Base-by-base conservation (phyloP, 2,329 filamentous ascomycete genomes). In the Scleromitrula shiraiana region DNA sequence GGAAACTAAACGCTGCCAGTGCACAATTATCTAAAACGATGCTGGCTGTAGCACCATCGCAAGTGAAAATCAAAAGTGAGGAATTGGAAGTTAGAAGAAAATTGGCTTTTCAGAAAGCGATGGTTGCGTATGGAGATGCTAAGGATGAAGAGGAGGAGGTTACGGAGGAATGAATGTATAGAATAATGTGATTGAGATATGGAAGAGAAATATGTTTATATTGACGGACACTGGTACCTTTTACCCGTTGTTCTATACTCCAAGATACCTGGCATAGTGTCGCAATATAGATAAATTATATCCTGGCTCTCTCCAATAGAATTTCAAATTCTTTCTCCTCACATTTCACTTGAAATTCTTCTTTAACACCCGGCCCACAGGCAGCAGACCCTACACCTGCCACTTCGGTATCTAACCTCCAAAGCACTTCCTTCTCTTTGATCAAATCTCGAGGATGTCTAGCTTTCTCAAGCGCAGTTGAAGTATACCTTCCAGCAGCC, bases 361-460 rank as follows among this genome's bases (percentile, higher is more conserved):
- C 42, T 5, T 23, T 43, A 19, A 50, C 38, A 2, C 50, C 47
- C 2, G 50, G 50, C 8, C 73, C 73, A 47, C 72, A 76, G 0
- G 72, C 71, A 0, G 61, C 72, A 0, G 70, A 68, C 0, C 73
- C 73, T 0, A 76, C 71, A 2, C 73, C 72, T 0, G 72, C 68
- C 8, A 74, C 71, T 52, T 63, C 24, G 12, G 52, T 46, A 59
- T 72, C 68, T 42, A 73, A 50, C 26, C 68, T 63, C 42, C 70
- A 53, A 30, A 72, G 55, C 29, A 71, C 64, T 30, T 65, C 58
- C 6, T 68, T 69, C 46, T 74, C 68, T 53, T 75, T 67, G 2
- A 68, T 67, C 45, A 87, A 64, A 59, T 87, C 79, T 52, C 76
- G 70, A 1, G 82, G 82, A 61, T 87, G 83, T 37, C 66, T 71